phyloP scores from a whole-genome alignment of 179 eudicot species.

The Beta macrorhiza region DNA sequence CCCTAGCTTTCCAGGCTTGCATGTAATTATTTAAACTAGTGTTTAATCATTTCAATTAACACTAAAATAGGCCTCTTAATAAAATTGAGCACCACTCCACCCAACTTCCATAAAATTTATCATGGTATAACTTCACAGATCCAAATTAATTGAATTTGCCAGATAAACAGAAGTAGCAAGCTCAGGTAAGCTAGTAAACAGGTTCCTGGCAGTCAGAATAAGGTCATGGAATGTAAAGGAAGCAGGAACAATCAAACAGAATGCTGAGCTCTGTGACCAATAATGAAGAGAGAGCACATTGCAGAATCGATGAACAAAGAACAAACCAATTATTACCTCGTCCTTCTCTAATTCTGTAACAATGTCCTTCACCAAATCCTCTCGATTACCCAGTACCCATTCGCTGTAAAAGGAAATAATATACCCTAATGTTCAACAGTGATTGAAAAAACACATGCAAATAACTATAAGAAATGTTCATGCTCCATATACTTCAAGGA shows the following conservation, averaged over 20 bases:
- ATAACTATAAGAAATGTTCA: background rate
- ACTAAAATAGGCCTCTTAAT: background rate
- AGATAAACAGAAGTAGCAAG: background rate
- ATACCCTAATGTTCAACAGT: background rate
- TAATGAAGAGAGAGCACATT: background rate
- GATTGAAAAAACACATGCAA: too few species aligned
- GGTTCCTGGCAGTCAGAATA: background rate
- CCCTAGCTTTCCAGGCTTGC: background rate
- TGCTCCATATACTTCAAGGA: background rate
- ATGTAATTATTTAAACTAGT: background rate
- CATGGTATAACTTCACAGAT: background rate
- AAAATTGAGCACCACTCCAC: background rate
- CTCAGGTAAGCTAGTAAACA: background rate
- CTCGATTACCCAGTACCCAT: slow-evolving; percentile 98
- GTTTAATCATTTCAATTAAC: background rate
- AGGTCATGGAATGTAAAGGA: background rate
- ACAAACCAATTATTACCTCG: slow-evolving; percentile 54
- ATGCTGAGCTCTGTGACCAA: background rate
- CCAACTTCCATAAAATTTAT: background rate
- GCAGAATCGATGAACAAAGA: background rate
- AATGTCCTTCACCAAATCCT: slow-evolving; percentile 82
- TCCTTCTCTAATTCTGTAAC: slow-evolving; percentile 77
- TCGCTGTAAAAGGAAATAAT: slow-evolving; percentile 55
- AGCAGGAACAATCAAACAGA: slow-evolving; percentile 10
- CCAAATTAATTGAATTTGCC: background rate